Conservation (phyloP, 345 rosid genomes). For the Brassica nigra region DNA sequence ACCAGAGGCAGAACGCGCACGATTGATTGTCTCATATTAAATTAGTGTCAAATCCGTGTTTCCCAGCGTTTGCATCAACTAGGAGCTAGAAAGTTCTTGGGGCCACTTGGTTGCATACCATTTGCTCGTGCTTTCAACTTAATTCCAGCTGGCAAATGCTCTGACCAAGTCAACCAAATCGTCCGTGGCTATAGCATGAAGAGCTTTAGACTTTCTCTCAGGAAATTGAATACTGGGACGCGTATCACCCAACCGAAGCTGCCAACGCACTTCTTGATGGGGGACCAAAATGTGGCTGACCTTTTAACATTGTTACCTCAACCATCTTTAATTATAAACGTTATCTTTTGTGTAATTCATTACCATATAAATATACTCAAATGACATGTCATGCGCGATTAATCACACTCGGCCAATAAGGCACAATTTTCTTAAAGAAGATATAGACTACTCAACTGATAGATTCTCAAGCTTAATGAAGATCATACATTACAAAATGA, state of each 20-base stretch:
- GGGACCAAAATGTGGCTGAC: constrained; percentile 40
- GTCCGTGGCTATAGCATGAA: constrained; percentile 49
- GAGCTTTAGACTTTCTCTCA: constrained; percentile 35
- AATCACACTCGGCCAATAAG: background rate
- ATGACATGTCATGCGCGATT: background rate
- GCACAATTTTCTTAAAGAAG: background rate
- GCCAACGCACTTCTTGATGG: constrained; percentile 54
- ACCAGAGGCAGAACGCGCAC: background rate
- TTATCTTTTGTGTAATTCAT: background rate
- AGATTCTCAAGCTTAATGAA: background rate
- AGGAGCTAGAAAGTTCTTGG: constrained; percentile 54
- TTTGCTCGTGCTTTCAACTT: constrained; percentile 52
- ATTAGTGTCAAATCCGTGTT: background rate
- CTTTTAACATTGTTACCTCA: constrained; percentile 55
- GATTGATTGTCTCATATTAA: background rate
- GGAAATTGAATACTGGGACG: constrained; percentile 52
- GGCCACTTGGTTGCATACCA: constrained; percentile 73
- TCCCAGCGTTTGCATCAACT: constrained; percentile 48
- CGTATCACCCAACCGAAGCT: constrained; percentile 64
- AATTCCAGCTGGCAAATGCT: constrained; percentile 49
- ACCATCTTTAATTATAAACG: background rate
- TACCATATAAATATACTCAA: background rate
- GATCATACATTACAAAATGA: constrained; percentile 11
- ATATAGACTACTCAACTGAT: constrained; percentile 18
- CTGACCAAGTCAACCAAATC: constrained; percentile 45